phyloP scores from a whole-genome alignment of 2,329 filamentous ascomycete genomes.

The Xylogone sp. region DNA sequence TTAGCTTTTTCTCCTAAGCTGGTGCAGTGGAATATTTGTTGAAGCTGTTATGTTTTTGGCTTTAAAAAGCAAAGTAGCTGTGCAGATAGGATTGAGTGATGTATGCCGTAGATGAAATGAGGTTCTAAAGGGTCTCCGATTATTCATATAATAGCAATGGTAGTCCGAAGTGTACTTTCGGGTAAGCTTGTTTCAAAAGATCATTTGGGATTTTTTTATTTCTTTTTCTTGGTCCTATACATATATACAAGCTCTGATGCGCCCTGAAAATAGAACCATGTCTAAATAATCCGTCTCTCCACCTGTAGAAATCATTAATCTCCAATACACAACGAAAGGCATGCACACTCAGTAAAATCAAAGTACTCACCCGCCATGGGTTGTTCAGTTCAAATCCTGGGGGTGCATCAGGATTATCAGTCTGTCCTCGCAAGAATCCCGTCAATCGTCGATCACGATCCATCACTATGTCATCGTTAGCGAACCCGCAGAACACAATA shows the following conservation, averaged over 20 bases:
- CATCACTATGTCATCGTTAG: conserved; percentile 32
- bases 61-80: no score
- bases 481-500: neutral
- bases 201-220: neutral
- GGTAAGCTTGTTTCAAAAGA: no score
- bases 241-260: neutral
- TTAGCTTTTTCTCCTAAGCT: no score
- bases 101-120: no score
- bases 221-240: neutral
- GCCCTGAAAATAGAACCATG: neutral
- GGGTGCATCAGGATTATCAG: conserved; percentile 31
- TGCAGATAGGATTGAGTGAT: no score
- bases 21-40: no score
- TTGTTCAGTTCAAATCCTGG: conserved; percentile 37
- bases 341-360: neutral
- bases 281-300: conserved; percentile 26
- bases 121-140: no score
- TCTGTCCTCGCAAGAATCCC: conserved; percentile 34
- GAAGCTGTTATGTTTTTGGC: no score
- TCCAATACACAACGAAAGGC: neutral
- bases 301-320: conserved; percentile 16
- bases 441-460: conserved; percentile 37
- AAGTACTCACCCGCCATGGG: conserved; percentile 34
- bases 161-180: no score
- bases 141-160: no score